Base-by-base conservation (phyloP, 305 asterid genomes). In the Withania somnifera region DNA sequence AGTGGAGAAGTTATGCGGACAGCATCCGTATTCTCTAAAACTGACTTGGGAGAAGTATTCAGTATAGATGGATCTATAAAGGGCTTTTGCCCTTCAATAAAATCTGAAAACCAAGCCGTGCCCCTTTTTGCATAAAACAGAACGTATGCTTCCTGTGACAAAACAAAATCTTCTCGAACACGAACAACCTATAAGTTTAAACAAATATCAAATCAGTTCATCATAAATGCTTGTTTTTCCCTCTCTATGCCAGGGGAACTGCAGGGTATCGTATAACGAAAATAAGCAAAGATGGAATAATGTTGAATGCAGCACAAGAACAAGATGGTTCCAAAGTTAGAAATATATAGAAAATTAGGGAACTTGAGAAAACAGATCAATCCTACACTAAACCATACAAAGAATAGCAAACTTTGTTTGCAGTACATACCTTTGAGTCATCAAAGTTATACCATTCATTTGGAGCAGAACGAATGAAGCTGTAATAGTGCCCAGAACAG, bases 71-170 rank as follows among this genome's bases (percentile, higher is more conserved):
- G 85, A 47, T 89, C 86, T 52, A 85, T 60, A 81, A 54, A 79
- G 10, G 85, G 85, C 71, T 84, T 92, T 66, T 89, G 91, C 42
- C 89, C 56, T 86, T 89, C 92, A 51, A 87, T 68, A 84, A 90
- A 95, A 86, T 83, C 87, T 78, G 93, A 89, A 86, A 92, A 92
- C 92, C 92, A 92, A 19, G 96, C 83, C 22, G 92, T 95, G 15
- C 92, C 93, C 85, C 89, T 87, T 82, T 90, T 91, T 42, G 91
- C 91, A 88, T 95, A 95, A 85, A 93, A 91, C 38, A 95, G 97
- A 83, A 95, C 88, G 83, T 95, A 95, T 14, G 98, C 99, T 86
- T 94, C 93, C 87, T 95, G 97, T 45, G 94, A 83, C 67, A 94
- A 88, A 77, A 94, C 98, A 82, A 14, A 81, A 51, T 85, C 91